These are phyloP conservation scores for Chaetomium sp. DNA, from an alignment of 2,329 filamentous ascomycete genomes.

Conservation along the genomic window DNA sequence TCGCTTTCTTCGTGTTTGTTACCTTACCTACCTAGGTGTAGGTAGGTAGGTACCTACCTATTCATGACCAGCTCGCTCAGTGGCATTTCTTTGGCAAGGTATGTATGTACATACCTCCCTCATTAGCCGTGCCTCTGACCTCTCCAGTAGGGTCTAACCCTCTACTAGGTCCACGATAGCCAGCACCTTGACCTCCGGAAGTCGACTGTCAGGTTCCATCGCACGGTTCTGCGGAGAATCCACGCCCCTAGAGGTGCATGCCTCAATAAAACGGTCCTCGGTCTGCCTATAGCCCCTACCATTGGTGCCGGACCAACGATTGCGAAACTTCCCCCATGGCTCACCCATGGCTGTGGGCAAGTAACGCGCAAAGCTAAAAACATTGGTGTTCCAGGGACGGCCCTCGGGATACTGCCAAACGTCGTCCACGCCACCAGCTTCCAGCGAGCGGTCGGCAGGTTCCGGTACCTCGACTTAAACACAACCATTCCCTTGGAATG, in stretches of 20 bases:
- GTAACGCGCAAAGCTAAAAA: background rate
- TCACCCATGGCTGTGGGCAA: background rate
- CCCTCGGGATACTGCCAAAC: background rate
- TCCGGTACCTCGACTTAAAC: background rate
- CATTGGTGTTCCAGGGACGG: background rate
- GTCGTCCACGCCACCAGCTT: background rate
- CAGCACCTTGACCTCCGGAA: background rate
- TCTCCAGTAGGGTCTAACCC: no score
- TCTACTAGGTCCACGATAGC: background rate
- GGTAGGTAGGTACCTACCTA: no score
- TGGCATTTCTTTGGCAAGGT: no score
- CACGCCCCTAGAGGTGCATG: background rate
- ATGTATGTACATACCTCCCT: no score
- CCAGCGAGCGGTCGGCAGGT: background rate
- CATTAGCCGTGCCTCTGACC: no score
- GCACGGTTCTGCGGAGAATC: background rate
- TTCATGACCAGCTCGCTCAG: no score
- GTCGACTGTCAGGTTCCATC: background rate
- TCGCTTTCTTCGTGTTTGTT: no score
- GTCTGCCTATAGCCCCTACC: background rate
- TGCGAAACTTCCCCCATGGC: no score
- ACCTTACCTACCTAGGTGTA: no score
- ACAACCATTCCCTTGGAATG: background rate
- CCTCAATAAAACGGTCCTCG: background rate
- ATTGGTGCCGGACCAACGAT: no score